Percentiles rank a stretch among this genome's conserved stretches.
phyloP scores from a whole-genome alignment of 306 rosid species.

The Luffa aegyptiaca region DNA sequence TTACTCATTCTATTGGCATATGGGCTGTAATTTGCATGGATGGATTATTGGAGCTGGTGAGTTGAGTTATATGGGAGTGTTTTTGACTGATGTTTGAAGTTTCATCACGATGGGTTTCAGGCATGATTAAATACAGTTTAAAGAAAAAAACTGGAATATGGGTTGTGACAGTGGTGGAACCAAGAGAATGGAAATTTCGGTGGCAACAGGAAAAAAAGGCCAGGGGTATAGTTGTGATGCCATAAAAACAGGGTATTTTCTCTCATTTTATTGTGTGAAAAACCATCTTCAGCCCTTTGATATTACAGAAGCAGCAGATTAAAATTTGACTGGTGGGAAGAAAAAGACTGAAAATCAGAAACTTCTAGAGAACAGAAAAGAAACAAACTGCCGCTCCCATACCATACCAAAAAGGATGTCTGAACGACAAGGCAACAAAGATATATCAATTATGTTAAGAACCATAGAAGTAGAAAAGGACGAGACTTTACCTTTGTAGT shows the following conservation, averaged over 20 bases:
- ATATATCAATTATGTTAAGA: neutral
- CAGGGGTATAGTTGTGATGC: neutral
- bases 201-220: neutral
- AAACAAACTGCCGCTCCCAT: neutral
- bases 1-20: neutral
- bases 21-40: neutral
- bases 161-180: neutral
- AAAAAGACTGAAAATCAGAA: neutral
- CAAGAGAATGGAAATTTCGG: neutral
- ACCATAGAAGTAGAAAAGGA: neutral
- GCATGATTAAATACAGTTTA: neutral
- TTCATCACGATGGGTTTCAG: neutral
- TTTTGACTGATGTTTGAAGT: neutral
- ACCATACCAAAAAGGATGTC: neutral
- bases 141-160: neutral
- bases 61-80: neutral
- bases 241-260: neutral
- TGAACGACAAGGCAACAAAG: neutral
- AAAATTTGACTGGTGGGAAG: neutral
- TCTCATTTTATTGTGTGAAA: neutral
- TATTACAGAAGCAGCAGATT: neutral
- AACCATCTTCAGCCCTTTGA: neutral
- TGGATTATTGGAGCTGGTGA: neutral
- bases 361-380: neutral
- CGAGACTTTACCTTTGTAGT: neutral